phyloP scores from a whole-genome alignment of 306 rosid genomes.

The Lotus japonicus region DNA sequence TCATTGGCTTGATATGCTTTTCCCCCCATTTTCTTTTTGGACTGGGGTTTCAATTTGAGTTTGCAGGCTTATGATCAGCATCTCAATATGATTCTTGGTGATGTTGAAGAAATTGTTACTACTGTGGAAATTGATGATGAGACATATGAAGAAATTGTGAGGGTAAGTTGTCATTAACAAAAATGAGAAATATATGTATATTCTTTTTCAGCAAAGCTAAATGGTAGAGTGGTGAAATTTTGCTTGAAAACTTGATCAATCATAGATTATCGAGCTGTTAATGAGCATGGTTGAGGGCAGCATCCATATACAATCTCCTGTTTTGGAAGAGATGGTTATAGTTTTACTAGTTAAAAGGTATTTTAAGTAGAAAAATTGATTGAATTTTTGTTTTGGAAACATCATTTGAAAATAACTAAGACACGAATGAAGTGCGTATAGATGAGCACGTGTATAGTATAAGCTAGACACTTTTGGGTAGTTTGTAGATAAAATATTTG shows the following conservation, averaged over 20 bases:
- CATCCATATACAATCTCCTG: neutral
- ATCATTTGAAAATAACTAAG: neutral
- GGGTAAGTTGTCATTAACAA: constrained; percentile 50
- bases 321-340: neutral
- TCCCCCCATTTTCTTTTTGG: neutral
- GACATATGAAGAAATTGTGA: constrained; percentile 97
- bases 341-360: neutral
- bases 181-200: neutral
- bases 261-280: neutral
- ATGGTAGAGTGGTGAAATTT: neutral
- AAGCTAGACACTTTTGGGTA: neutral
- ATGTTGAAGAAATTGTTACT: constrained; percentile 91
- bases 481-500: neutral
- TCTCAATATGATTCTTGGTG: constrained; percentile 99
- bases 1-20: neutral
- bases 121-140: constrained; percentile 96
- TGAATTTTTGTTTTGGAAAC: neutral
- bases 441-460: neutral
- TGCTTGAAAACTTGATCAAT: neutral
- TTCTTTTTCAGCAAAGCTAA: neutral
- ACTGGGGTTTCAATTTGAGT: constrained; percentile 13
- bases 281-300: neutral
- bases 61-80: constrained; percentile 99
- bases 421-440: no score
- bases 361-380: constrained; percentile 6